Evolutionary conservation across 2,329 filamentous ascomycete species (phyloP).

Genomic region (Sporothrix euskadiensis): DNA sequence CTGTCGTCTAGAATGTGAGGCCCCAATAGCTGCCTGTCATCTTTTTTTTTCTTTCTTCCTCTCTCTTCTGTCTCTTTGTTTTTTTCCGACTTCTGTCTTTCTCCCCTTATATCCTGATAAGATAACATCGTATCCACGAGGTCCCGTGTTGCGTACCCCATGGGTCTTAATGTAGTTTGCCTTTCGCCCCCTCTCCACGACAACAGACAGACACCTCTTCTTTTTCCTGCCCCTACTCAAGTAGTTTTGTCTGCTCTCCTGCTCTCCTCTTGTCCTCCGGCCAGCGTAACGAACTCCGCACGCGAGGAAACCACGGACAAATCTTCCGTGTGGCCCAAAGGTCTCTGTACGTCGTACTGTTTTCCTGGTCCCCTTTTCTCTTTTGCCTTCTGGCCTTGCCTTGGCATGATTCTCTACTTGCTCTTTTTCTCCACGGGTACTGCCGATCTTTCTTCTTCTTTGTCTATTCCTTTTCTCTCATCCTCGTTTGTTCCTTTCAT

Average conservation of each 20-base stretch:
- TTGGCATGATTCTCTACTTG: not conserved
- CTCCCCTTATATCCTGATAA: not conserved
- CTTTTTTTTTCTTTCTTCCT: not conserved
- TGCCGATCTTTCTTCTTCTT: not conserved
- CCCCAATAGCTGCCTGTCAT: not conserved
- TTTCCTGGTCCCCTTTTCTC: not conserved
- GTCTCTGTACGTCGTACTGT: not conserved
- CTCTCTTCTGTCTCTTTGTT: not conserved
- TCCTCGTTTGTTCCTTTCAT: not conserved
- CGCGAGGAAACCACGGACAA: conserved; percentile 13
- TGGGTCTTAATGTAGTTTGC: conserved; percentile 14
- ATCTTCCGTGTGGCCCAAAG: not conserved
- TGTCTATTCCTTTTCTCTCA: not conserved
- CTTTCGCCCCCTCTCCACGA: not conserved
- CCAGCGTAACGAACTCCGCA: conserved; percentile 24
- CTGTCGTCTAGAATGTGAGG: not conserved
- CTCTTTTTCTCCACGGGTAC: conserved; percentile 1
- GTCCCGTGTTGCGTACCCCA: conserved; percentile 3
- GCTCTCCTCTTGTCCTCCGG: not conserved
- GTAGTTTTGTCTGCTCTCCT: not conserved
- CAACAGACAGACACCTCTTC: not conserved
- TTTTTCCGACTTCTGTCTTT: not conserved
- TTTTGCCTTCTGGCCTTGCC: not conserved
- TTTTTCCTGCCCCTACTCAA: not conserved
- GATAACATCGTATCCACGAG: not conserved